phyloP scores from a whole-genome alignment of 176 grass and related monocot species.

The Paspalum notatum region DNA sequence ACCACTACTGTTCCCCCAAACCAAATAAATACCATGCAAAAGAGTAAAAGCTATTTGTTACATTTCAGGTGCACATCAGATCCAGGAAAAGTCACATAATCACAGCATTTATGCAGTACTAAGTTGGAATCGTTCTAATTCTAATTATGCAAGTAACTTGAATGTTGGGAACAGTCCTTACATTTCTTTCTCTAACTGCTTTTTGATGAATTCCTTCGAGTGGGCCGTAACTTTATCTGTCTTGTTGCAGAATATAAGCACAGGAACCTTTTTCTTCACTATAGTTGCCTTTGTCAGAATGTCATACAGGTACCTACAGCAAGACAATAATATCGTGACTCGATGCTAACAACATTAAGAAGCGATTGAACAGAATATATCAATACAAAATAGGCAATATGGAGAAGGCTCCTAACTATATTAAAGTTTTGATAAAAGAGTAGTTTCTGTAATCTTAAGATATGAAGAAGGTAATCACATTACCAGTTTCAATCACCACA shows the following conservation, averaged over 20 bases:
- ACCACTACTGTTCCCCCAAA: background rate
- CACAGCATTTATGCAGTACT: background rate
- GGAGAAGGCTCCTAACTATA: background rate
- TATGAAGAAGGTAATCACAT: background rate
- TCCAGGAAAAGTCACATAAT: background rate
- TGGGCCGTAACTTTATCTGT: conserved; percentile 97
- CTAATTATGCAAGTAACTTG: conserved; percentile 2
- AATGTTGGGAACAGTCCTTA: conserved; percentile 45
- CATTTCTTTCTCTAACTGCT: conserved; percentile 98
- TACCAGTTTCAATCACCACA: conserved; percentile 18
- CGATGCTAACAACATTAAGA: background rate
- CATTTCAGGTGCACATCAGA: background rate
- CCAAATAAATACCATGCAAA: conserved; percentile 12
- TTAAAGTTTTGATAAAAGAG: background rate
- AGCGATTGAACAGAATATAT: background rate
- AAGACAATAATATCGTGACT: conserved; percentile 6
- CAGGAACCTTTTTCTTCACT: conserved; percentile 76
- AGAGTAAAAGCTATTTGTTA: background rate
- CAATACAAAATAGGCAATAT: background rate
- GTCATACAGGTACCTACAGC: conserved; percentile 86
- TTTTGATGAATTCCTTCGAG: conserved; percentile 96
- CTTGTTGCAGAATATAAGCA: conserved; percentile 95
- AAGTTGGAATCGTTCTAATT: background rate
- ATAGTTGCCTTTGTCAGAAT: conserved; percentile 77
- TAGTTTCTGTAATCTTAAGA: conserved; percentile 1